These are phyloP conservation scores for Picochlorum sp. DNA, from an alignment of 139 green algal species.

Conservation along the genomic window DNA sequence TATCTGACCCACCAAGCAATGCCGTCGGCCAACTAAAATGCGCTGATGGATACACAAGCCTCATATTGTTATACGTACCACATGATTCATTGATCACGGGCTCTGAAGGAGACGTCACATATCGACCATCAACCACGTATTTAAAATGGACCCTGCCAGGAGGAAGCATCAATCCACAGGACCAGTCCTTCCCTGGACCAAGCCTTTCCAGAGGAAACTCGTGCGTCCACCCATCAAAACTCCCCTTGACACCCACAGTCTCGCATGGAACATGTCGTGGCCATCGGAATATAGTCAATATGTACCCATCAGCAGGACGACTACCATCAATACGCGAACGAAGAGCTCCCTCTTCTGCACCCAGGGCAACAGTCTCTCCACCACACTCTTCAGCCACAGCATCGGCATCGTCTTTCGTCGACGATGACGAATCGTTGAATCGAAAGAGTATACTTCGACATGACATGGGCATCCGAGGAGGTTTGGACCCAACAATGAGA, in stretches of 20 bases:
- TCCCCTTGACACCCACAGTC: constrained; percentile 27
- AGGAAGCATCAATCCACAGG: constrained; percentile 19
- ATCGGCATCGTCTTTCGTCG: no score
- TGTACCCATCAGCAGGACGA: background rate
- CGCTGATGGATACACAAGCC: constrained; percentile 24
- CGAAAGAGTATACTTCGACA: no score
- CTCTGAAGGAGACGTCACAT: constrained; percentile 38
- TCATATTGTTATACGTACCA: constrained; percentile 48
- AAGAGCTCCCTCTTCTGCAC: no score
- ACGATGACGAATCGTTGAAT: no score
- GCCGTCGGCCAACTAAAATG: constrained; percentile 32
- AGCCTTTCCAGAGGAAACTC: constrained; percentile 14
- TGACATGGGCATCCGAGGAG: no score
- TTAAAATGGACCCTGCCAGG: constrained; percentile 20
- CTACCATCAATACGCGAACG: no score
- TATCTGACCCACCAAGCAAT: constrained; percentile 15
- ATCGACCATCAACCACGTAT: constrained; percentile 41
- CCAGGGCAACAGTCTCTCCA: no score
- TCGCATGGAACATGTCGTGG: constrained; percentile 25
- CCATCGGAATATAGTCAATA: constrained; percentile 39
- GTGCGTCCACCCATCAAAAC: constrained; percentile 33
- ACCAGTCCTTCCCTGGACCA: constrained; percentile 25
- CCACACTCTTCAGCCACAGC: no score
- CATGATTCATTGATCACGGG: constrained; percentile 16
- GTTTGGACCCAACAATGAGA: no score